Evolutionary conservation across 805 yeast species (phyloP), one percentile per base, ranked within the genome.

Genomic region (Kodamaea fukazawae): DNA sequence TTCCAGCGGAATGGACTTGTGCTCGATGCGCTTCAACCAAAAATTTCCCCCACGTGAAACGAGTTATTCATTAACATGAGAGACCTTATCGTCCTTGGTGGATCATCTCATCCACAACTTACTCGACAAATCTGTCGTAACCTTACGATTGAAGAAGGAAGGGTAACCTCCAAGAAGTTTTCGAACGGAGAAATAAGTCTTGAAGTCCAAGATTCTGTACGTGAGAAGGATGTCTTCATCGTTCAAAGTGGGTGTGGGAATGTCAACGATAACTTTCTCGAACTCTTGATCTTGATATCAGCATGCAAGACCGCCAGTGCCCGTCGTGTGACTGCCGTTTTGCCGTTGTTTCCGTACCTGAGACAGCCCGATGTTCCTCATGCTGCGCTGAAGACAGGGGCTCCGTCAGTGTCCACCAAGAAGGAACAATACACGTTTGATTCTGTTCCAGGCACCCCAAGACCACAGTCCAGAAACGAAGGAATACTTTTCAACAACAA

Each of bases 161-260:
- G 73, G 18, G 86, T 84, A 12, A 70, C 70, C 33, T 70, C 81
- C 42, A 78, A 78, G 44, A 82, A 82, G 57, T 69, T 69, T 44
- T 83, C 91, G 45, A 93, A 93, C 58, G 99, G 99, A 39, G 99
- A 93, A 58, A 90, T 96, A 3, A 81, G 91, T 20, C 87, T 93
- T 43, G 84, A 83, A 41, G 78, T 93, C 41, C 74, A 75, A 40
- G 95, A 89, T 54, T 85, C 96, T 9, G 98, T 93, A 16, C 76
- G 99, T 56, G 98, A 90, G 49, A 93, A 93, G 63, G 97, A 93
- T 59, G 98, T 93, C 5, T 93, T 84, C 55, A 89, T 89, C 32
- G 74, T 90, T 36, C 96, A 89, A 61, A 75, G 82, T 29, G 95
- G 95, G 7, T 82, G 90, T 51, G 96, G 95, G 7, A 79, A 83